These are phyloP conservation scores for Paraphoma sp. DNA, from an alignment of 2,329 filamentous ascomycete species.

Conservation along the genomic window DNA sequence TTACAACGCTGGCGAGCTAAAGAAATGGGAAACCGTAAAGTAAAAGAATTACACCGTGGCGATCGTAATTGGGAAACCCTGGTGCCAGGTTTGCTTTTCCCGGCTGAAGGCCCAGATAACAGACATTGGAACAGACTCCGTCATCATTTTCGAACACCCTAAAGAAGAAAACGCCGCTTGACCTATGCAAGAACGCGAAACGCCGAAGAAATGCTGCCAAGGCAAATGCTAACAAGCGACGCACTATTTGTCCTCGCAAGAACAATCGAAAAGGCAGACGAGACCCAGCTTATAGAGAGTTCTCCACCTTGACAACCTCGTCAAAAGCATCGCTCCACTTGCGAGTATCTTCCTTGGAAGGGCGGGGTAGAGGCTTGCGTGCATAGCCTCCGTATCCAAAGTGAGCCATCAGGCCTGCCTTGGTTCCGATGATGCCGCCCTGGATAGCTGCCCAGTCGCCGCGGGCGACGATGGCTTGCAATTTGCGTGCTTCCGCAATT, in stretches of 20 bases:
- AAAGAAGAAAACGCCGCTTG: slow-evolving; percentile 26
- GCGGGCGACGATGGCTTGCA: slow-evolving; percentile 70
- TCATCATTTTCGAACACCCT: slow-evolving; percentile 7
- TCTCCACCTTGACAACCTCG: slow-evolving; percentile 54
- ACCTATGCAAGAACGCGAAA: slow-evolving; percentile 32
- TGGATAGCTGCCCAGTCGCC: slow-evolving; percentile 75
- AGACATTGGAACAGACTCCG: slow-evolving; percentile 5
- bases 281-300: slow-evolving; percentile 31
- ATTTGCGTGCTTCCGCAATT: slow-evolving; percentile 64
- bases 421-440: slow-evolving; percentile 72
- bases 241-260: not conserved
- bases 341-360: slow-evolving; percentile 51
- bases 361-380: slow-evolving; percentile 63
- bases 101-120: slow-evolving; percentile 18
- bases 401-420: slow-evolving; percentile 68
- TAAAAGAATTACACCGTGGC: slow-evolving; percentile 14
- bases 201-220: slow-evolving; percentile 20
- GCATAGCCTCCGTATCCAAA: slow-evolving; percentile 70
- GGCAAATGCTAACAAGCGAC: not conserved
- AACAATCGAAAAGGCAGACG: not conserved
- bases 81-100: slow-evolving; percentile 21
- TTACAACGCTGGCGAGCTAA: too few relatives aligned
- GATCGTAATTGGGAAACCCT: not conserved
- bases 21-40: not conserved
- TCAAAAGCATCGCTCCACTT: slow-evolving; percentile 53